Conservation (phyloP, 2,329 filamentous ascomycete species). For the Sphaceloma murrayae region DNA sequence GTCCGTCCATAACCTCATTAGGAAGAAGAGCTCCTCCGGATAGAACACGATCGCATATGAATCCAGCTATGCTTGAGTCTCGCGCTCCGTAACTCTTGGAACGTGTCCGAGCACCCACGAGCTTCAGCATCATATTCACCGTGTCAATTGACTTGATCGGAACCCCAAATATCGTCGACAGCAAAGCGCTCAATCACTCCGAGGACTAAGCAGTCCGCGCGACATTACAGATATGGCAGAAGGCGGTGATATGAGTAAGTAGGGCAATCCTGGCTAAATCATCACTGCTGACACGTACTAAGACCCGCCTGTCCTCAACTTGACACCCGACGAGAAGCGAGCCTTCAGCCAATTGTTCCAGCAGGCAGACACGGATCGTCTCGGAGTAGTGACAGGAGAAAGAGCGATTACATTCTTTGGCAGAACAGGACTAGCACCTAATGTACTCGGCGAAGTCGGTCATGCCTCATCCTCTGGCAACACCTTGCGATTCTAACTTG, state of each 20-base stretch:
- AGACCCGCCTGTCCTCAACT: slow-evolving; percentile 46
- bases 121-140: background rate
- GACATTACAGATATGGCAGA: no score
- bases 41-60: background rate
- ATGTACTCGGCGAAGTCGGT: slow-evolving; percentile 75
- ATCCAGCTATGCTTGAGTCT: background rate
- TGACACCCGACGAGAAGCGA: slow-evolving; percentile 85
- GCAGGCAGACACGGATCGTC: slow-evolving; percentile 80
- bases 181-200: no score
- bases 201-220: no score
- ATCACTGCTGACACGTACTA: slow-evolving; percentile 16
- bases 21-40: background rate
- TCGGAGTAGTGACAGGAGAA: slow-evolving; percentile 92
- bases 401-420: slow-evolving; percentile 96
- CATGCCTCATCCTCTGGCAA: background rate
- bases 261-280: background rate
- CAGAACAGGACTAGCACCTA: slow-evolving; percentile 79
- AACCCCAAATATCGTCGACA: no score
- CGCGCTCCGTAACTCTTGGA: no score
- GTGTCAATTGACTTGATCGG: no score
- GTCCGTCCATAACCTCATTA: background rate
- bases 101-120: no score
- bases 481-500: background rate
- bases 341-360: slow-evolving; percentile 88
- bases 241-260: slow-evolving; percentile 17